Evolutionary conservation across 2,329 filamentous ascomycete species (phyloP).

Genomic region (Gyromitra esculenta): DNA sequence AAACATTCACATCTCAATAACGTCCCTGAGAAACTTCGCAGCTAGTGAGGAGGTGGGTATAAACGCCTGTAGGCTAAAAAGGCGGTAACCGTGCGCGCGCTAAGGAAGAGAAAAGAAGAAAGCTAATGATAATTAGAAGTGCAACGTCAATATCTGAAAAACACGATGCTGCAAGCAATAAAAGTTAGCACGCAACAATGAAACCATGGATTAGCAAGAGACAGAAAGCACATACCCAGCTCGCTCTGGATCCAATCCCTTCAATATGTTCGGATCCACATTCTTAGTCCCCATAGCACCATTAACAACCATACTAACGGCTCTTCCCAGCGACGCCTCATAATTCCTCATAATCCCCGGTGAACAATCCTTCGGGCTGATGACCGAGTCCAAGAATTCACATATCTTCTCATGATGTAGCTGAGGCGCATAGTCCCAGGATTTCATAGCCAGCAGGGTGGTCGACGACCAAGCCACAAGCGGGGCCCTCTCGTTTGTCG

Average conservation of each 20-base stretch:
- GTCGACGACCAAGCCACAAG: constrained; percentile 45
- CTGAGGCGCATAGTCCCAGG: constrained; percentile 5
- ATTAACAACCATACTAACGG: constrained; percentile 60
- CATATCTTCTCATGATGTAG: constrained; percentile 24
- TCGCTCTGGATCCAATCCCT: constrained; percentile 60
- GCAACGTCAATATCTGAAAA: constrained; percentile 59
- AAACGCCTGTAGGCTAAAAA: no score
- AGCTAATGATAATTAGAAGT: neutral
- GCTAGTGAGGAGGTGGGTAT: no score
- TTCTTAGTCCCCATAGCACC: constrained; percentile 59
- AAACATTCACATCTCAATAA: no score
- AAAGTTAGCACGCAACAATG: constrained; percentile 1
- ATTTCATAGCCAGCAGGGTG: constrained; percentile 19
- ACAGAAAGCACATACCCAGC: constrained; percentile 55
- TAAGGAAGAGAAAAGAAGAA: neutral
- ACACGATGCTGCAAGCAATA: constrained; percentile 56
- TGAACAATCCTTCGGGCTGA: constrained; percentile 34
- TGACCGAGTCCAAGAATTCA: constrained; percentile 36
- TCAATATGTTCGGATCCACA: constrained; percentile 57
- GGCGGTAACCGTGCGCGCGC: no score
- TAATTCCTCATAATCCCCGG: constrained; percentile 59
- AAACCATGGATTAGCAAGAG: neutral
- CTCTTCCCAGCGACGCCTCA: constrained; percentile 59
- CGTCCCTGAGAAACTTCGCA: no score
- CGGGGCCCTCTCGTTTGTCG: constrained; percentile 55